phyloP scores from a whole-genome alignment of 2,329 filamentous ascomycete species.

The Aspergillus fructus region DNA sequence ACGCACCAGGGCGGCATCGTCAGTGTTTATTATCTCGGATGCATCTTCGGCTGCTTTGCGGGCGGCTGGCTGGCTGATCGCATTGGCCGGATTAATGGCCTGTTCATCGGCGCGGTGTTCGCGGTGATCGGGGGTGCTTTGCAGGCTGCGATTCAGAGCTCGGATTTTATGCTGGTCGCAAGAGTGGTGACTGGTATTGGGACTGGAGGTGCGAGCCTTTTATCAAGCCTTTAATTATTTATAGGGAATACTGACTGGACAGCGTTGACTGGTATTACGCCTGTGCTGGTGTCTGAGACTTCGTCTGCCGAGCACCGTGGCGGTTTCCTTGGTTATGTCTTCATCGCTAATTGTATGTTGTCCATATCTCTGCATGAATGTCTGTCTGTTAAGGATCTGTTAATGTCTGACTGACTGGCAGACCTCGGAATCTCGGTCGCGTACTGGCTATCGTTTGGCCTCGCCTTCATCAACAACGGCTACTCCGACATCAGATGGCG shows the following conservation, averaged over 20 bases:
- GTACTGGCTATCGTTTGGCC: slow-evolving; percentile 39
- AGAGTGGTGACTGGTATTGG: slow-evolving; percentile 54
- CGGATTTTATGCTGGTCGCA: slow-evolving; percentile 51
- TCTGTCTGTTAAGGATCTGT: too few species aligned
- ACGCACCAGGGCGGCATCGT: slow-evolving; percentile 54
- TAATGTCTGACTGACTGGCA: slow-evolving; percentile 18
- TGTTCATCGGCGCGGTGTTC: slow-evolving; percentile 50
- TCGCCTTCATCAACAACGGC: slow-evolving; percentile 34
- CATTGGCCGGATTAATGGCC: slow-evolving; percentile 54
- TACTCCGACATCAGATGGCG: slow-evolving; percentile 36
- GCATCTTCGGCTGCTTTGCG: slow-evolving; percentile 51
- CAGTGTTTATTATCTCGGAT: slow-evolving; percentile 55
- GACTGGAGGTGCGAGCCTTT: too few species aligned
- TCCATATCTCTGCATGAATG: too few species aligned
- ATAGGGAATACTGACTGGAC: too few species aligned
- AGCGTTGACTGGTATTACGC: slow-evolving; percentile 51
- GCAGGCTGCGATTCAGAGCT: slow-evolving; percentile 46
- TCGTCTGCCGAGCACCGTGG: slow-evolving; percentile 50
- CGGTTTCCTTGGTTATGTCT: slow-evolving; percentile 49
- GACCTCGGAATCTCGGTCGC: slow-evolving; percentile 49
- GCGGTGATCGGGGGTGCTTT: slow-evolving; percentile 52
- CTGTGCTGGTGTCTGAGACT: slow-evolving; percentile 51
- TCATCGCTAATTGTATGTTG: slow-evolving; percentile 50
- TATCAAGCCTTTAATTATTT: too few species aligned
- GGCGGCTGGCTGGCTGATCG: slow-evolving; percentile 54